phyloP scores from a whole-genome alignment of 2,329 filamentous ascomycete genomes.

The Aspergillus ibericus region DNA sequence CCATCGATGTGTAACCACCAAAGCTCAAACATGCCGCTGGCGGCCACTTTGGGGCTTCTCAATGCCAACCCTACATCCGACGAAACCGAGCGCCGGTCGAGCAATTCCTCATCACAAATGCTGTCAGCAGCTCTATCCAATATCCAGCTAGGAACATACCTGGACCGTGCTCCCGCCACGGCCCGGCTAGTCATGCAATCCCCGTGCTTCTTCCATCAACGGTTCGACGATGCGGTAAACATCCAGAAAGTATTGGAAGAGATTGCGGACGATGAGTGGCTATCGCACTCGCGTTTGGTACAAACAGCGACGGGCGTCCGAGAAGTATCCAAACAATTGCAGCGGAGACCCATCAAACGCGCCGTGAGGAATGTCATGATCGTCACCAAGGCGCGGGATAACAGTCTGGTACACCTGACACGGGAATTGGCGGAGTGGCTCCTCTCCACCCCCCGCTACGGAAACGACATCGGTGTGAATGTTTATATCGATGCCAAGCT shows the following conservation, averaged over 20 bases:
- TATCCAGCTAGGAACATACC: slow-evolving; percentile 45
- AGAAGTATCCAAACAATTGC: slow-evolving; percentile 93
- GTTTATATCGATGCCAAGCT: slow-evolving; percentile 99
- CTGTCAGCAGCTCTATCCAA: slow-evolving; percentile 61
- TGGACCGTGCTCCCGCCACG: slow-evolving; percentile 47
- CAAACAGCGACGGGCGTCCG: slow-evolving; percentile 94
- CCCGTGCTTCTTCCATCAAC: slow-evolving; percentile 96
- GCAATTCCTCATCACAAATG: slow-evolving; percentile 56
- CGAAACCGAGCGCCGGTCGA: slow-evolving; percentile 39
- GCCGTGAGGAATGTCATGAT: slow-evolving; percentile 97
- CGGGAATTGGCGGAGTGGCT: slow-evolving; percentile 86
- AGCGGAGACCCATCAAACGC: slow-evolving; percentile 85
- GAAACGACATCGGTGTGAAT: slow-evolving; percentile 84
- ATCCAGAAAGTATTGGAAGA: slow-evolving; percentile 94
- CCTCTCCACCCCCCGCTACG: slow-evolving; percentile 83
- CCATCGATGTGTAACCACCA: slow-evolving; percentile 54
- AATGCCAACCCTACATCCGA: slow-evolving; percentile 37
- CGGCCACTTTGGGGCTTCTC: slow-evolving; percentile 63
- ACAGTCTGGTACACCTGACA: slow-evolving; percentile 84
- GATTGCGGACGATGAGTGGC: slow-evolving; percentile 79
- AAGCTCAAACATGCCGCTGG: slow-evolving; percentile 59
- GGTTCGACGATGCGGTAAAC: slow-evolving; percentile 94
- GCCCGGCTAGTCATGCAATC: slow-evolving; percentile 71
- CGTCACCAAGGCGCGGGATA: slow-evolving; percentile 95
- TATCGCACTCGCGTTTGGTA: slow-evolving; percentile 90